These are phyloP conservation scores for Umbelopsis sp. DNA, from an alignment of 371 early-diverging fungal genomes.

Conservation along the genomic window DNA sequence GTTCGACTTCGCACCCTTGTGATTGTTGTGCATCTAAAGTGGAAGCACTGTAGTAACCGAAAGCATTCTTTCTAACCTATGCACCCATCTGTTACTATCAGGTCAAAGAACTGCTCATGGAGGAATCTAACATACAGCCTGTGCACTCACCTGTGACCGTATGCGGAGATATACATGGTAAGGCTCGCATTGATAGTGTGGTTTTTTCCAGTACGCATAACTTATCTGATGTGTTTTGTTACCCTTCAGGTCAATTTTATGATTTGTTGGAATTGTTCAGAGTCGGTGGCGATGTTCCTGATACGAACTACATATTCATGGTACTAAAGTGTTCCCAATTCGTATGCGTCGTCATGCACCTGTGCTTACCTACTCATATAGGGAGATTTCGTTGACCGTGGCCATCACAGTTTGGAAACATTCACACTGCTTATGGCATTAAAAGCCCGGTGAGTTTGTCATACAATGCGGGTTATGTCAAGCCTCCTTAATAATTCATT, in stretches of 20 bases:
- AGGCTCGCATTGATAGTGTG: neutral
- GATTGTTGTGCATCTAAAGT: too few relatives aligned
- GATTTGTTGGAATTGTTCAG: conserved; percentile 98
- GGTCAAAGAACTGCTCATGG: conserved; percentile 95
- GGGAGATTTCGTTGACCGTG: conserved; percentile 99
- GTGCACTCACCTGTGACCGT: conserved; percentile 97
- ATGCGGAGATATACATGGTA: conserved; percentile 99
- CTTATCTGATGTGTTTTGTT: neutral
- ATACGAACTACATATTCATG: conserved; percentile 99
- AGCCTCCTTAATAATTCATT: neutral
- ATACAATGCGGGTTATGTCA: neutral
- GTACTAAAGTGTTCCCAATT: conserved; percentile 30
- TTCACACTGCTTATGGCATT: conserved; percentile 95
- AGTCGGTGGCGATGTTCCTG: conserved; percentile 97
- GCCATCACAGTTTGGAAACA: conserved; percentile 99
- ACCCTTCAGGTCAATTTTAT: conserved; percentile 89
- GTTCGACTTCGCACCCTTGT: too few relatives aligned
- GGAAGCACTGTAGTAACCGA: too few relatives aligned
- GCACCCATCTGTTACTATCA: conserved; percentile 30
- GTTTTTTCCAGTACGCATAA: too few relatives aligned
- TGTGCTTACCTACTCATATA: conserved; percentile 16
- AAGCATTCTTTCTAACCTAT: too few relatives aligned
- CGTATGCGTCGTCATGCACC: neutral
- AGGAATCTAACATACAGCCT: conserved; percentile 95
- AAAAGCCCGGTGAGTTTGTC: conserved; percentile 84